These are phyloP conservation scores for Yamadazyma takamatsuzukensis DNA, from an alignment of 805 yeast species.

Conservation along the genomic window DNA sequence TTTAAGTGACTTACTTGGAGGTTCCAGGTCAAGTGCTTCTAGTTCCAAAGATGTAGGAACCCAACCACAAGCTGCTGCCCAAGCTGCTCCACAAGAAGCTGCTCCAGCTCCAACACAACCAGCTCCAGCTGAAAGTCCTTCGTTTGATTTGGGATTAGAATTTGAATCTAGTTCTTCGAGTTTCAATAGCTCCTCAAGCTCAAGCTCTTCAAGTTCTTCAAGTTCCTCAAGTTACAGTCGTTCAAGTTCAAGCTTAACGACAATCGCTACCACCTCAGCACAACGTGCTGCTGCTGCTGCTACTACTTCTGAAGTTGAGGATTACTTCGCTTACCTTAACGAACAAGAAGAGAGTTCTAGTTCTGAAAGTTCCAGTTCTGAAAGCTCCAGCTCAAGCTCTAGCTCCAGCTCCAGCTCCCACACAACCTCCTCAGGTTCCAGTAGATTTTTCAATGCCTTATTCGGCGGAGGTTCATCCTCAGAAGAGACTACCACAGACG, in stretches of 20 bases:
- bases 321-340: constrained; percentile 7
- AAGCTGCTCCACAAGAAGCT: constrained; percentile 5
- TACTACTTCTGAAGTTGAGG: constrained; percentile 8
- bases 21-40: not conserved
- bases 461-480: not conserved
- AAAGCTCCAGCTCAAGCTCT: constrained; percentile 12
- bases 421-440: constrained; percentile 2
- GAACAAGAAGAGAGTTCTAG: constrained; percentile 2
- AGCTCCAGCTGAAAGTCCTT: constrained; percentile 4
- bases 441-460: constrained; percentile 1
- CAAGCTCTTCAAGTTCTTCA: constrained; percentile 6
- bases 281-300: constrained; percentile 3
- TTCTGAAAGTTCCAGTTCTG: constrained; percentile 3
- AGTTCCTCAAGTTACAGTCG: constrained; percentile 10
- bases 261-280: constrained; percentile 4
- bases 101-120: constrained; percentile 3
- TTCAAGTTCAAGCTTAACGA: constrained; percentile 11
- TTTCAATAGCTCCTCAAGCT: constrained; percentile 3
- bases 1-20: constrained; percentile 6
- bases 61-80: constrained; percentile 4
- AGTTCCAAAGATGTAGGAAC: constrained; percentile 1
- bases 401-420: constrained; percentile 12
- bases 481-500: not conserved
- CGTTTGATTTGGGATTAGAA: not conserved
- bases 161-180: constrained; percentile 1